Percentiles rank a stretch among this genome's conserved stretches.
Conservation (phyloP, 139 green algal species). For the Haematococcus sp. region DNA sequence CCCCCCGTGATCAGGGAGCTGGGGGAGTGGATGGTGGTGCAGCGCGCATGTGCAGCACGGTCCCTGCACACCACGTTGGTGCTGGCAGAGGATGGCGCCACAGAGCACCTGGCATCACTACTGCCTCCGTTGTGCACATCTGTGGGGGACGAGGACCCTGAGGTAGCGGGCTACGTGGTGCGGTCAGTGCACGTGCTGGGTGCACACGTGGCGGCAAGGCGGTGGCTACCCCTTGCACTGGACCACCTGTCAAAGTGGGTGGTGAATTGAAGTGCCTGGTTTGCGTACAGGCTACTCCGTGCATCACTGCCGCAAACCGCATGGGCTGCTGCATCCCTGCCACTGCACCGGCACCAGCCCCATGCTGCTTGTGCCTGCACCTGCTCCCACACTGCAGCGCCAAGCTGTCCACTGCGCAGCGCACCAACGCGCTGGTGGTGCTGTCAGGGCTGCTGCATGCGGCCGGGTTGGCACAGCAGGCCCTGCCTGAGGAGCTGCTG, state of each 20-base stretch:
- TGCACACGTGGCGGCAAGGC: constrained; percentile 26
- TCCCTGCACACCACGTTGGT: constrained; percentile 46
- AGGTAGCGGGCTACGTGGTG: constrained; percentile 42
- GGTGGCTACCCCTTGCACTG: constrained; percentile 61
- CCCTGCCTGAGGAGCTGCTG: constrained; percentile 20
- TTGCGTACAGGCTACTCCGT: too few relatives aligned
- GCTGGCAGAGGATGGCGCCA: constrained; percentile 35
- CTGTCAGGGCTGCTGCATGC: constrained; percentile 58
- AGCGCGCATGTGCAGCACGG: constrained; percentile 47
- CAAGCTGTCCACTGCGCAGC: constrained; percentile 27
- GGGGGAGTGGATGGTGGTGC: constrained; percentile 51
- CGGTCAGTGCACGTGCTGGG: constrained; percentile 49
- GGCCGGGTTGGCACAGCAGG: constrained; percentile 24
- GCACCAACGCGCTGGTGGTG: constrained; percentile 64
- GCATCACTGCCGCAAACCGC: neutral
- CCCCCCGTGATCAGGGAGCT: constrained; percentile 52
- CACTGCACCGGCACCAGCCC: too few relatives aligned
- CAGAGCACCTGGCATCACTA: constrained; percentile 43
- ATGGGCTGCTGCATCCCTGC: constrained; percentile 3
- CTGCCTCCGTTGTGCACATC: constrained; percentile 50
- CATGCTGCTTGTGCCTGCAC: too few relatives aligned
- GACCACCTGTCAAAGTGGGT: constrained; percentile 47
- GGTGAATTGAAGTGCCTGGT: too few relatives aligned
- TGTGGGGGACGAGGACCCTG: constrained; percentile 57
- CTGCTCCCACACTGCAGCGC: constrained; percentile 10